Evolutionary conservation across 2,329 filamentous ascomycete genomes (phyloP), one percentile per base, ranked within the genome.

Genomic region (Diplodia intermedia): DNA sequence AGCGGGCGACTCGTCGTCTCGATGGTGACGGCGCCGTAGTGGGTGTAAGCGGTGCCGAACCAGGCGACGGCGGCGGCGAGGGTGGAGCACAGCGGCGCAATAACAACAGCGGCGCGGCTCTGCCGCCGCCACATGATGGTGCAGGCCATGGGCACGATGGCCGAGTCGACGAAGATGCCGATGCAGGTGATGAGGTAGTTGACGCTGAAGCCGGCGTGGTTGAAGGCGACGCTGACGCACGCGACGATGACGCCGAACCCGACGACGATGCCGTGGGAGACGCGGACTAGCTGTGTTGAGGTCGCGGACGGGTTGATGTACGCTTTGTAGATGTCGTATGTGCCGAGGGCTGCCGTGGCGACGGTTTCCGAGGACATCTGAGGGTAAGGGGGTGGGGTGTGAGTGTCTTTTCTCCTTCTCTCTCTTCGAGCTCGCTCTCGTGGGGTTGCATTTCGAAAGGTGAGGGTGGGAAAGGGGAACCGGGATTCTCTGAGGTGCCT

Each of bases 11-110:
- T 69, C 1, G 75, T 76, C 1, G 70, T 73, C 40, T 77, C 72
- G 18, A 74, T 77, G 40, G 76, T 78, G 38, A 79, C 72, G 2
- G 71, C 72, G 43, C 78, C 72, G 53, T 76, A 76, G 26, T 77
- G 71, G n/a, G 73, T 73, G n/a, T 75, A 70, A 3, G 78, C 76
- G 3, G 74, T 76, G 9, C 77, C 71, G 9, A 80, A 71, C 79
- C 78, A 80, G 15, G 77, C 77, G 0, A 79, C 81, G 9, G 87
- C 78, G 0, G 85, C 85, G 0, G 84, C 85, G 0, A 77, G 78
- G 69, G 86, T 79, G 0, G 85, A 85, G 0, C 86, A 73, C 0
- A 86, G 71, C 0, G 86, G 85, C 0, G 84, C 80, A 3, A 84
- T 73, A 11, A 86, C 82, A 1, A 85, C 85, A 0, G 85, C 85